Percentiles rank a stretch among this genome's conserved stretches.
Evolutionary conservation across 306 rosid species (phyloP).

Genomic region (Medicago arabica): DNA sequence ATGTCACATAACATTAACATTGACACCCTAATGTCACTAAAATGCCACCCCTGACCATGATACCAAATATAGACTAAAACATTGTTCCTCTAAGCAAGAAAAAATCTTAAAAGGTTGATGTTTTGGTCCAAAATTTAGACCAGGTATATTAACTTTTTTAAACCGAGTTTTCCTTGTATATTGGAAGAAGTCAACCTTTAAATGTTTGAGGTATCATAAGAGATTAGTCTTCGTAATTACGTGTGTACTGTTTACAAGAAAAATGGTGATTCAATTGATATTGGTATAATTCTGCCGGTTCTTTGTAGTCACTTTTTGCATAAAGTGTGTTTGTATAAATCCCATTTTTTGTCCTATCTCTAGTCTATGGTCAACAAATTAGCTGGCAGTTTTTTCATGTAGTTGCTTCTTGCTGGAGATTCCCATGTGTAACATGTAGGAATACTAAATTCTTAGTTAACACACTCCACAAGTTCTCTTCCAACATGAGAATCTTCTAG

Average conservation of each 20-base stretch:
- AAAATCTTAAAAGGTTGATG: too few species aligned
- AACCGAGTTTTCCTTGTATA: too few species aligned
- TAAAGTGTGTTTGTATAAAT: slow-evolving; percentile 1
- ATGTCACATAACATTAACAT: too few species aligned
- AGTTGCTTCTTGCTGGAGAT: slow-evolving; percentile 40
- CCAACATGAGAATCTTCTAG: slow-evolving; percentile 39
- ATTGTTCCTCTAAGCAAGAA: too few species aligned
- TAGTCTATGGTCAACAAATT: slow-evolving; percentile 27
- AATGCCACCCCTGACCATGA: too few species aligned
- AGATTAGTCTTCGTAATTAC: too few species aligned
- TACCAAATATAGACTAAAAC: too few species aligned
- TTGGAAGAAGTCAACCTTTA: too few species aligned
- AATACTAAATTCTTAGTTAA: slow-evolving; percentile 33
- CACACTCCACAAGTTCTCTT: slow-evolving; percentile 43
- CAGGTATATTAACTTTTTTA: too few species aligned
- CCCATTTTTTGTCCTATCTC: not conserved
- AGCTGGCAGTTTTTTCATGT: not conserved
- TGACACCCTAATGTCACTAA: too few species aligned
- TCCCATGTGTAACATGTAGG: slow-evolving; percentile 34
- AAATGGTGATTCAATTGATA: not conserved
- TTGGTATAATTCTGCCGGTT: not conserved
- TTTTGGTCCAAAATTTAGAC: too few species aligned
- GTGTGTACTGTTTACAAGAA: not conserved
- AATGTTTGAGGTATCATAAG: too few species aligned
- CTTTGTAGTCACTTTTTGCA: not conserved